Evolutionary conservation across 768 basidiomycete genomes (phyloP), one percentile per base, ranked within the genome.

Genomic region (Phylloporus scabripes): DNA sequence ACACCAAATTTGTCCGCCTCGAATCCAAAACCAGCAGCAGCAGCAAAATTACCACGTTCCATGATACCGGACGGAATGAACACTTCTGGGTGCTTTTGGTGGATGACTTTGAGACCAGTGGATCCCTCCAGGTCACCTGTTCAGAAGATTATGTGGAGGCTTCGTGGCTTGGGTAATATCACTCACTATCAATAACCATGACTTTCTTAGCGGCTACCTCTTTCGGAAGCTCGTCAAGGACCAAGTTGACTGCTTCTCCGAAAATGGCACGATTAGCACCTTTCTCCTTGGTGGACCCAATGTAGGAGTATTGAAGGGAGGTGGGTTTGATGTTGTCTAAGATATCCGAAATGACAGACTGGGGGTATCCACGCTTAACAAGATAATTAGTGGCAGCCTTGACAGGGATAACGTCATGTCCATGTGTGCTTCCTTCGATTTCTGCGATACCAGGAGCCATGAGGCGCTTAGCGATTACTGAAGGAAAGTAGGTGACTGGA

Each of bases 71-170:
- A 88, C 5, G 86, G 78, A 39, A 89, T 54, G 62, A 91, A 92
- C 15, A 90, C 87, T 64, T 92, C 89, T 2, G 91, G 91, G 60
- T 92, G 87, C 68, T 88, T 89, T 70, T 89, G 81, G 67, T 92
- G 90, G 51, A 93, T 92, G 42, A 76, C 81, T 69, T 89, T 92
- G 57, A 93, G 70, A 48, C 91, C 91, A 24, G 91, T 93, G 0
- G 91, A 92, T 29, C 91, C 91, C 72, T 93, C 89, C 41, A 92
- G 69, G 62, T 92, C 90, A 60, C 80, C 85, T 87, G 50, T 23
- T 50, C 15, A 7, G 36, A 0, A n/a, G 36, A 33, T 38, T 12
- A 53, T 28, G 2, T 40, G 34, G 5, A 12, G 15, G 8, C 4
- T 49, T 24, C 12, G 32, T 12, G 17, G 17, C 18, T 4, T 48